phyloP scores from a whole-genome alignment of 2,329 filamentous ascomycete species.

The Lecanicillium sp. region DNA sequence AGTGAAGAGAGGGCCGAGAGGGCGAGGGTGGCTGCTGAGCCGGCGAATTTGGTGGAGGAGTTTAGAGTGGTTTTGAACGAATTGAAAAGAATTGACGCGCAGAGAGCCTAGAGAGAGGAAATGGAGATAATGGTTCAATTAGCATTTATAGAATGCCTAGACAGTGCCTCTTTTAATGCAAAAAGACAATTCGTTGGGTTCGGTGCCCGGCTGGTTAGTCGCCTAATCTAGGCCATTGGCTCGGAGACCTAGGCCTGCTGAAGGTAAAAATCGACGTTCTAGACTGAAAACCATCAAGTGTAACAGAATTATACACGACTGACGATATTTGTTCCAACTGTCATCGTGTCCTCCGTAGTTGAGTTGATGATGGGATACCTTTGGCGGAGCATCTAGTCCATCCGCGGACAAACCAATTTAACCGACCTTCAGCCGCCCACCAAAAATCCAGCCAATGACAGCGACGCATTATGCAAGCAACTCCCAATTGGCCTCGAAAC shows the following conservation, averaged over 20 bases:
- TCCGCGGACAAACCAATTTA: not conserved
- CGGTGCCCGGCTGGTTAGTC: too few species aligned
- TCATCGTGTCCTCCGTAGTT: too few species aligned
- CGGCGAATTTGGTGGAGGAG: constrained; percentile 4
- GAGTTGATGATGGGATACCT: too few species aligned
- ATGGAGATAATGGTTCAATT: not conserved
- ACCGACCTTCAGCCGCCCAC: constrained; percentile 19
- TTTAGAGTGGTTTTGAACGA: not conserved
- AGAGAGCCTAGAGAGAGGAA: not conserved
- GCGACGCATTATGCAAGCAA: constrained; percentile 25
- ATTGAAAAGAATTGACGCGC: not conserved
- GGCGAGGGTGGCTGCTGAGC: constrained; percentile 2
- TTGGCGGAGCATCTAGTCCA: too few species aligned
- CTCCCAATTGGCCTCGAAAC: constrained; percentile 17
- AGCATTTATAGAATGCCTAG: constrained; percentile 19
- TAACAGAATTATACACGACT: too few species aligned
- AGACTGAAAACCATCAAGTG: too few species aligned
- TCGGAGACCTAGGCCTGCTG: too few species aligned
- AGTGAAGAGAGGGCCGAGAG: constrained; percentile 21
- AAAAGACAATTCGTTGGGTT: too few species aligned
- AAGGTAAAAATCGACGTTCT: too few species aligned
- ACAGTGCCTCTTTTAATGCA: too few species aligned
- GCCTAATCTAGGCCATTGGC: too few species aligned
- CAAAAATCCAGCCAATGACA: constrained; percentile 20
- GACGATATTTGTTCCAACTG: too few species aligned